Base-by-base conservation (phyloP, 2,329 filamentous ascomycete genomes). In the Fusarium falciforme region DNA sequence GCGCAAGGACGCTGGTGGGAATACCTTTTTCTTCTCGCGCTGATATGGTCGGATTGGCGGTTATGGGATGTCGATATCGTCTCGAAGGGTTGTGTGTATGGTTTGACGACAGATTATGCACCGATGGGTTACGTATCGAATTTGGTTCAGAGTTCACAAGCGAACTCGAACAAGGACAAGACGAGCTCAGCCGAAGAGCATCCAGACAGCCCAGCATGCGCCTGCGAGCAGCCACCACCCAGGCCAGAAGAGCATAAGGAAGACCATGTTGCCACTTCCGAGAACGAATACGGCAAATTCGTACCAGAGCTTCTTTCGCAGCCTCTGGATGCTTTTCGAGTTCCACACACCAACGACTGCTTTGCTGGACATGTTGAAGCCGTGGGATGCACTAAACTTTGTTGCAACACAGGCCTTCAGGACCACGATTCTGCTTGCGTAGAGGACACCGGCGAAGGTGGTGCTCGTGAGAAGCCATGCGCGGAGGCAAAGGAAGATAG, bases 21-120 rank as follows among this genome's bases (percentile, higher is more conserved):
- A 99, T 83, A 91, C 94, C 0, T 98, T 98, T 82, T 99, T 99
- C 87, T 96, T 95, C 81, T 88, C 89, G 33, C 80, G 80, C 52
- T 84, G 81, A 83, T 42, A 62, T 57, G 16, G 12, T 63, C 47
- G 42, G 59, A 59, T 64, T 61, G 62, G 64, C 7, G 29, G 42
- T 60, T 57, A 64, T 57, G 44, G 42, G 59, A 20, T 20, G 57
- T 55, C 22, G 66, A 40, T 60, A 61, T 29, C 25, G 44, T 58
- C 40, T 59, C 61, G 47, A 61, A 58, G 35, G 38, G 38, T 31
- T 31, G 64, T 67, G 57, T 66, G 59, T 27, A 44, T 59, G 64
- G 60, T 54, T 27, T 35, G 57, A 65, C 27, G 36, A 61, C 66
- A 62, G 27, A 52, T 70, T 66, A 40, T 65, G 66, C 63, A 68